phyloP scores from a whole-genome alignment of 2,329 filamentous ascomycete genomes.

The Stachybotrys chartarum region DNA sequence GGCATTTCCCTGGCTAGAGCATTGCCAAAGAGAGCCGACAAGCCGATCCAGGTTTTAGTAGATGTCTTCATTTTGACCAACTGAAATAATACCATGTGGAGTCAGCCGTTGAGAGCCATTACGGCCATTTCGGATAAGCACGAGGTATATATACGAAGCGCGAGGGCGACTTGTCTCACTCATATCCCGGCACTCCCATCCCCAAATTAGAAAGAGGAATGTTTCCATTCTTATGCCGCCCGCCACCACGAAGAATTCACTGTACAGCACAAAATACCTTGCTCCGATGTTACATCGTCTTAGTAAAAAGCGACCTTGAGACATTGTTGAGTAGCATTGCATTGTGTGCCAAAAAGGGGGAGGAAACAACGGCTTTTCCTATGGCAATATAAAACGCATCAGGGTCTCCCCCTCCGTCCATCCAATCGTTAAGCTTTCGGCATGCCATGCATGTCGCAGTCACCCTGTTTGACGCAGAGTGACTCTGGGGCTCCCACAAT shows the following conservation, averaged over 20 bases:
- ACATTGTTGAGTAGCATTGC: neutral
- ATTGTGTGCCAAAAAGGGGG: neutral
- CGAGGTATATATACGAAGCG: too few species aligned
- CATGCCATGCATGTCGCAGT: neutral
- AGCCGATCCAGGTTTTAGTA: neutral
- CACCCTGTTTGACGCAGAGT: neutral
- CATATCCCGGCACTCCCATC: too few species aligned
- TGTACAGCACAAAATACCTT: neutral
- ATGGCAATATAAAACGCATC: neutral
- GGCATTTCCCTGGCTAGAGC: constrained; percentile 9
- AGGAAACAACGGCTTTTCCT: neutral
- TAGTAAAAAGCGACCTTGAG: neutral
- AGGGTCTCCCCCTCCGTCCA: neutral
- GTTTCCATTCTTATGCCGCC: too few species aligned
- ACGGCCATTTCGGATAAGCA: too few species aligned
- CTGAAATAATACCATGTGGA: neutral
- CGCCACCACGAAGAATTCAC: neutral
- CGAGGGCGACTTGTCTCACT: too few species aligned
- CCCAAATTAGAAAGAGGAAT: too few species aligned
- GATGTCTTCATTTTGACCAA: neutral
- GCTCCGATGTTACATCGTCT: neutral
- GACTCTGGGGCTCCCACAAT: neutral
- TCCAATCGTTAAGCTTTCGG: neutral
- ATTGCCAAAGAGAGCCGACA: neutral
- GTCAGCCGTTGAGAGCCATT: neutral